Evolutionary conservation across 805 yeast species (phyloP), one percentile per base, ranked within the genome.

Genomic region (Scheffersomyces amazonensis): DNA sequence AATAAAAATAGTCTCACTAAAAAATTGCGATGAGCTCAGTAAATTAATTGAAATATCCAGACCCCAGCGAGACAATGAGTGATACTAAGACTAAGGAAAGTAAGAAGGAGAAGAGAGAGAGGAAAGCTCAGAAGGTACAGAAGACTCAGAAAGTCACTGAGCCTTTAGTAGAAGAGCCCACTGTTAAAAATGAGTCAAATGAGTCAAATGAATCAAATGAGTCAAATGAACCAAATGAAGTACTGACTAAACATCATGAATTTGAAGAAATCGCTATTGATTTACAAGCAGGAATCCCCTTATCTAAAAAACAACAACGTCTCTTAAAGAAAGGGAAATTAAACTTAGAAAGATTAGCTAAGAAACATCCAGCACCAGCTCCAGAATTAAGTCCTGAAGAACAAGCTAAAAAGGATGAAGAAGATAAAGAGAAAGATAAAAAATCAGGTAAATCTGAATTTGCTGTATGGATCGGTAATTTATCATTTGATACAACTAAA

Each of bases 401-500:
- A 23, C 56, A 57, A 32, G 63, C 54, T 20, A 45, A 47, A 21
- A 53, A 45, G 17, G 55, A 52, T 18, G 64, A 52, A 15, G 56
- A 52, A n/a, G 58, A 48, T 32, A 64, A 52, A 15, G 56, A 52
- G 12, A 58, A 48, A 32, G 64, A 58, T 31, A 46, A 52, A 15
- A 45, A 48, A 35, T 41, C 59, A 2, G 67, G 66, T 36, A 70
- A 70, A 53, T 73, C 82, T 4, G 77, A 73, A 38, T 76, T 65
- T 51, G 95, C 95, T 32, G 93, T 89, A 24, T 93, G 99, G 99
- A 77, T 93, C 33, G 99, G 99, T 31, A 93, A 93, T 58, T 64
- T 93, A 46, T 74, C 96, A 0, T 93, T 83, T 53, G 93, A 87
- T 36, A 87, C 96, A 4, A 72, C 81, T 0, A 80, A 75, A 49